Conservation (phyloP, 2,329 filamentous ascomycete genomes). For the Microcyclosporella mali region DNA sequence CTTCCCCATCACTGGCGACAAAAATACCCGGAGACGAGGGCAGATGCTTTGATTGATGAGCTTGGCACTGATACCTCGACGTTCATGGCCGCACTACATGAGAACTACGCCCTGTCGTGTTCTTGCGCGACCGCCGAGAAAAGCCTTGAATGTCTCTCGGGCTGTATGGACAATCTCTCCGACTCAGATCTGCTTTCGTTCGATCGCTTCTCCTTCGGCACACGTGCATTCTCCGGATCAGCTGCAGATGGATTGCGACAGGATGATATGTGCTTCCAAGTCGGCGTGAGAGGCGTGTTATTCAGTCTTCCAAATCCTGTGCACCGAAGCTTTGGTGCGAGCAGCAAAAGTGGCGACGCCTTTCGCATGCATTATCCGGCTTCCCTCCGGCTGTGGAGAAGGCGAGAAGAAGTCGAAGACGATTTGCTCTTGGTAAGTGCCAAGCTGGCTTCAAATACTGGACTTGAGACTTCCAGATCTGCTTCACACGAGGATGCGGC, state of each 20-base stretch:
- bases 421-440: constrained; percentile 61
- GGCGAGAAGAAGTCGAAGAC: constrained; percentile 73
- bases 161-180: constrained; percentile 81
- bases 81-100: constrained; percentile 83
- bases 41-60: constrained; percentile 78
- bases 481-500: not conserved
- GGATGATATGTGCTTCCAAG: constrained; percentile 90
- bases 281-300: constrained; percentile 77
- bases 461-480: not conserved
- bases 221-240: constrained; percentile 43
- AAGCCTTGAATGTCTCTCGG: constrained; percentile 71
- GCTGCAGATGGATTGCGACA: constrained; percentile 71
- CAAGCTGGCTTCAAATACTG: constrained; percentile 26
- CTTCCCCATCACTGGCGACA: constrained; percentile 40
- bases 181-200: constrained; percentile 80
- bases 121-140: constrained; percentile 52
- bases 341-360: constrained; percentile 47
- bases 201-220: constrained; percentile 60
- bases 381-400: constrained; percentile 75
- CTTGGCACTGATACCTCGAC: constrained; percentile 87
- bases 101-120: constrained; percentile 88
- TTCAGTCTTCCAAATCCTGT: constrained; percentile 84
- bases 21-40: constrained; percentile 40
- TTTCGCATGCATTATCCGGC: constrained; percentile 91
- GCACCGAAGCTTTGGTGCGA: constrained; percentile 48